These are phyloP conservation scores for Biscutella laevigata DNA, from an alignment of 441 rosid species.

Conservation along the genomic window DNA sequence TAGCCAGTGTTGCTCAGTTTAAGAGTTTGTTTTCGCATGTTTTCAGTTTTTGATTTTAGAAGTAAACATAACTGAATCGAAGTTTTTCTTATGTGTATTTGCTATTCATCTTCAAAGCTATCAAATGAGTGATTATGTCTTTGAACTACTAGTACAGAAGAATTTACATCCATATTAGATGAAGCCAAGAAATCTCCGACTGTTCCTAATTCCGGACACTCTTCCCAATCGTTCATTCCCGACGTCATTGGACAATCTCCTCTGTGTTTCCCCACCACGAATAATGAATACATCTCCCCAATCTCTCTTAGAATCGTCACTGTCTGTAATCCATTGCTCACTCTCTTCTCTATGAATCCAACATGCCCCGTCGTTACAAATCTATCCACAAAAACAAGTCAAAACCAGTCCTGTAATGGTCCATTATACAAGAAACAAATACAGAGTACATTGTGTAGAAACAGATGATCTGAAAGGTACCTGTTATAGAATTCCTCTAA, in stretches of 20 bases:
- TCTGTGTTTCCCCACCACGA: conserved; percentile 63
- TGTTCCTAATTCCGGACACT: conserved; percentile 69
- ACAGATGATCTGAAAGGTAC: conserved; percentile 19
- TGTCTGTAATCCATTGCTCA: conserved; percentile 41
- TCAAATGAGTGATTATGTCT: conserved; percentile 35
- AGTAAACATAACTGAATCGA: neutral
- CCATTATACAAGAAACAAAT: neutral
- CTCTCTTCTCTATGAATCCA: conserved; percentile 50
- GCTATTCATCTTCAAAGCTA: conserved; percentile 24
- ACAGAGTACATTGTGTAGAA: neutral
- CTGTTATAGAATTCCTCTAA: conserved; percentile 50
- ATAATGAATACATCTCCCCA: conserved; percentile 45
- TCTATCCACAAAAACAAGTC: conserved; percentile 26
- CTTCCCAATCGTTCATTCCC: conserved; percentile 77
- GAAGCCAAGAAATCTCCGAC: conserved; percentile 75
- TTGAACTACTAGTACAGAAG: conserved; percentile 64
- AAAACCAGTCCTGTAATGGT: no score
- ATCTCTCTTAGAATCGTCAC: conserved; percentile 37
- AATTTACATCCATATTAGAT: conserved; percentile 41
- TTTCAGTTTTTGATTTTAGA: neutral
- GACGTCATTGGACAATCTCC: conserved; percentile 42
- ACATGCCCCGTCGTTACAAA: conserved; percentile 48
- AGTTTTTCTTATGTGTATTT: neutral
- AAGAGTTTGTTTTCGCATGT: neutral
- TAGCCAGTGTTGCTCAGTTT: neutral